A percentile compares a stretch with the other conserved stretches of the same genome.
These are phyloP conservation scores for Colletotrichum viniferum DNA, from an alignment of 2,329 filamentous ascomycete genomes.

Conservation along the genomic window DNA sequence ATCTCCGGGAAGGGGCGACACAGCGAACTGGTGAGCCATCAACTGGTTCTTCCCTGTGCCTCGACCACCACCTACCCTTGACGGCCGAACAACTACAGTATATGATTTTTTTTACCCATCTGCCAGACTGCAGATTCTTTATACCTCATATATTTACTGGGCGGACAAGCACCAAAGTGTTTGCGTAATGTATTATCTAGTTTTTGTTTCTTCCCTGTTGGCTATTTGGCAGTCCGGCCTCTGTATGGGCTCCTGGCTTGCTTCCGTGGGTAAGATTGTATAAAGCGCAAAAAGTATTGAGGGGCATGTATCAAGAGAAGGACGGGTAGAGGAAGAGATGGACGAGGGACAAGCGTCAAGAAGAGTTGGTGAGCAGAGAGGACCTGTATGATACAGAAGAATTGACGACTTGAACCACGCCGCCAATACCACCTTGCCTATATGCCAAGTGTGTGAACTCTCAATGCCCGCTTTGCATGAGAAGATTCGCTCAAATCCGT, in stretches of 20 bases:
- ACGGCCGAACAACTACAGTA: conserved; percentile 13
- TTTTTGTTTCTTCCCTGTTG: not conserved
- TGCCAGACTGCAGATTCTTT: not conserved
- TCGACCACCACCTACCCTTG: not conserved
- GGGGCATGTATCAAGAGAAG: not conserved
- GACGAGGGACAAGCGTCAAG: not conserved
- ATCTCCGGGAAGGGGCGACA: not conserved
- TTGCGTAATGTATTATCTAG: conserved; percentile 18
- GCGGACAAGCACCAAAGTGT: not conserved
- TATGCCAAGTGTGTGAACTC: not conserved
- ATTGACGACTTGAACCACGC: conserved; percentile 9
- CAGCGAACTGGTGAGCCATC: not conserved
- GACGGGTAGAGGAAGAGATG: not conserved
- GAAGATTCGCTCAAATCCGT: not conserved
- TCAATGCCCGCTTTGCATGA: not conserved
- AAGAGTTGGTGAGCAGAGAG: not conserved
- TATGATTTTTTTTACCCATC: conserved; percentile 1
- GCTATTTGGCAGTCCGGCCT: not conserved
- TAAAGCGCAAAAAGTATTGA: not conserved
- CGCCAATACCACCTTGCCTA: not conserved
- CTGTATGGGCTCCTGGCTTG: not conserved
- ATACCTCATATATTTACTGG: conserved; percentile 7
- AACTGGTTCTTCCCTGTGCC: not conserved
- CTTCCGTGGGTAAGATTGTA: not conserved
- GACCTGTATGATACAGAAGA: conserved; percentile 1